Evolutionary conservation across 1,139 yeast species (phyloP), one percentile per base, ranked within the genome.

Genomic region (Candida sp.): DNA sequence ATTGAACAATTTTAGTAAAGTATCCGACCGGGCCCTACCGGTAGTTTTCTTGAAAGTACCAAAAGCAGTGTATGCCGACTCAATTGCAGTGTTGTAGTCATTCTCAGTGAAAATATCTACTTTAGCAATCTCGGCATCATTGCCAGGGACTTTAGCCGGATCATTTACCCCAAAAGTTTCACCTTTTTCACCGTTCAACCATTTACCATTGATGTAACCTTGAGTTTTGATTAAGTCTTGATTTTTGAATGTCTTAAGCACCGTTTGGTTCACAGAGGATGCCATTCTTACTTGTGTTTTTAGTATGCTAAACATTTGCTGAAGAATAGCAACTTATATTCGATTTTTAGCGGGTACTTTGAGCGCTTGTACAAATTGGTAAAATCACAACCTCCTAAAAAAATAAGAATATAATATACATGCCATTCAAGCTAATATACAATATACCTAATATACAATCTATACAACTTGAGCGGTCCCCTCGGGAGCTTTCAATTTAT

Each of bases 141-240:
- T 59, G 5, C 54, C 49, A 1, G 68, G 67, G 36, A 47, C 51
- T 8, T 51, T 35, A 3, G 81, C 75, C 1, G 83, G 82, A 48
- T 78, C 75, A 11, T 54, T 51, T 3, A 77, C 79, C 12, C 52
- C 57, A 48, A 75, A 75, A 3, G 67, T 54, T n/a, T 56, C 52
- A 5, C 50, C 45, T 3, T 49, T 45, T 12, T 47, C 42, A 40
- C 70, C 58, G 34, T 60, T 51, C 5, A 68, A 56, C 77, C 77
- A 76, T 44, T 68, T 46, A 8, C 80, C 80, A 52, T 75, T 72
- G 49, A 75, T 60, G 44, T 57, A 71, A 3, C 76, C 78, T 38
- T 65, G 56, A 9, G 77, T 71, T 45, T 57, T 57, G 43, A 73
- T 44, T 32, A 73, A 57, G 6, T 55, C 58, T 5, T 61, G 64